Base-by-base conservation (phyloP, 176 grass and related monocot species). In the Triticum monococcum region DNA sequence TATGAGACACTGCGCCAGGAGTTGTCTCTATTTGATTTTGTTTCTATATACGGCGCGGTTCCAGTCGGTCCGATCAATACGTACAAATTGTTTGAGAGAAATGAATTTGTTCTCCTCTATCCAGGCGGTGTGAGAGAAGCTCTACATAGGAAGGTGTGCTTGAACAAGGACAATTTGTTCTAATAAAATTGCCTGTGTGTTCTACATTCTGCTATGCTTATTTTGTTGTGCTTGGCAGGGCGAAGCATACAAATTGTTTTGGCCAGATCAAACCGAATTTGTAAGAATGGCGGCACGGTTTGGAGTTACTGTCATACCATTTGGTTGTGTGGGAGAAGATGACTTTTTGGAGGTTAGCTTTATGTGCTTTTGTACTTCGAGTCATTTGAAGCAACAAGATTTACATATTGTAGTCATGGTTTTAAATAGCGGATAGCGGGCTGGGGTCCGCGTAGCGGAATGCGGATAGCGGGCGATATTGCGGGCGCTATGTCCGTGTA, bases 321-420 rank as follows among this genome's bases (percentile, higher is more conserved):
- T 98, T 91, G 97, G 97, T 7, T 90, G 67, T 56, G 94, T 98
- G 61, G 97, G 97, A 74, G 97, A 98, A 90, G 94, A 98, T 75
- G 97, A 98, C 68, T 36, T 96, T 79, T n/a, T 89, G 36, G 88
- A 98, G 97, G 97, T 56, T 98, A 84, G 81, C 30, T 60, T 75
- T 57, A 4, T 33, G 62, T 50, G 5, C 4, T 22, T 78, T 46
- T 40, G 7, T 65, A 18, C 38, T 66, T 24, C 12, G n/a, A 59
- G 22, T 79, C 45, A 20, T 72, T 35, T 20, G 37, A 72, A 72
- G 35, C 22, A 78, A 30, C 56, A 62, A 40, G 16, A 22, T n/a
- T 18, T 81, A 71, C 38, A 75, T 45, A 14, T 2, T 73, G 71
- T 46, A 13, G 45, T 73, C 38, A 40, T 40, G 38, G 38, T 40